phyloP scores from a whole-genome alignment of 371 early-diverging fungal genomes.

The Coemansia sp. region DNA sequence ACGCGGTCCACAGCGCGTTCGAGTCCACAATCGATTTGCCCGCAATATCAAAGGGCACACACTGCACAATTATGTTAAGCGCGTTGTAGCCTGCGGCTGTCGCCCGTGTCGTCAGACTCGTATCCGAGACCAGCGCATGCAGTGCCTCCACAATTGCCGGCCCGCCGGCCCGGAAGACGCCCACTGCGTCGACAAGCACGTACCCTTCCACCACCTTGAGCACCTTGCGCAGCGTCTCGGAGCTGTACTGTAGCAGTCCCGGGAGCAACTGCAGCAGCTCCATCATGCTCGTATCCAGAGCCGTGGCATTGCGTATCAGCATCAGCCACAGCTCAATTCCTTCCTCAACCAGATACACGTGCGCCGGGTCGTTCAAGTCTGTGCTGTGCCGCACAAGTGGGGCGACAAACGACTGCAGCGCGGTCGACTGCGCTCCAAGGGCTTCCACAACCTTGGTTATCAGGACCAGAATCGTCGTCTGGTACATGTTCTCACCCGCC shows the following conservation, averaged over 20 bases:
- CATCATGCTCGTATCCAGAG: conserved; percentile 57
- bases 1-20: conserved; percentile 28
- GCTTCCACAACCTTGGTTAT: conserved; percentile 73
- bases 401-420: conserved; percentile 69
- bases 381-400: conserved; percentile 75
- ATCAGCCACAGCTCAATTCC: conserved; percentile 85
- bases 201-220: conserved; percentile 81
- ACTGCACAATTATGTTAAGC: conserved; percentile 31
- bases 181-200: conserved; percentile 58
- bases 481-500: conserved; percentile 70
- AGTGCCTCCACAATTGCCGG: conserved; percentile 21
- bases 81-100: conserved; percentile 26
- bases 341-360: conserved; percentile 85
- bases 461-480: conserved; percentile 73
- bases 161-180: conserved; percentile 16
- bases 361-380: conserved; percentile 65
- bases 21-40: conserved; percentile 15
- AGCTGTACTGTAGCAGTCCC: conserved; percentile 68
- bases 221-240: conserved; percentile 70
- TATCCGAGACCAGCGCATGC: conserved; percentile 28
- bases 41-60: conserved; percentile 12
- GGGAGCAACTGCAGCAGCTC: conserved; percentile 64
- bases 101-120: conserved; percentile 21
- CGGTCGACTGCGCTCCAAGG: conserved; percentile 65
- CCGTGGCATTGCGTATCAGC: conserved; percentile 65